Conservation (phyloP, 805 yeast species). For the Cyberlindnera maritima region DNA sequence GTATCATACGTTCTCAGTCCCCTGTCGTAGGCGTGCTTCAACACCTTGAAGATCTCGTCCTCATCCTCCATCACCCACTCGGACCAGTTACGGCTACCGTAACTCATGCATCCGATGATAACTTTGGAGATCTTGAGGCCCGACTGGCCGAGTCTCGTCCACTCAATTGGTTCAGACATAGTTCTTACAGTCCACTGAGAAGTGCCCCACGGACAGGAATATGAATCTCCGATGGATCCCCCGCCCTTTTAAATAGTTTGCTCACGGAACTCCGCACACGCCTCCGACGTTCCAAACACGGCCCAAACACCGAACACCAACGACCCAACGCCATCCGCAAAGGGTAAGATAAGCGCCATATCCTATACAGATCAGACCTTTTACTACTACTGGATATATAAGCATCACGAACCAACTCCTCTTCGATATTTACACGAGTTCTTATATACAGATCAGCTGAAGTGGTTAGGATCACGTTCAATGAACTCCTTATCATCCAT, state of each 20-base stretch:
- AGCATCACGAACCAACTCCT: no score
- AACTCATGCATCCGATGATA: constrained; percentile 55
- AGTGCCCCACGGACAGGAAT: no score
- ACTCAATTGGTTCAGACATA: constrained; percentile 6
- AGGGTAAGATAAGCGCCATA: not conserved
- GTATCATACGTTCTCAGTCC: constrained; percentile 52
- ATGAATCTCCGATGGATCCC: no score
- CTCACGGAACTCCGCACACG: not conserved
- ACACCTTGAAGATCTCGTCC: constrained; percentile 39
- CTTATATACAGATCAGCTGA: not conserved
- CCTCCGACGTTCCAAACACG: no score
- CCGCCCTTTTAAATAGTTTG: no score
- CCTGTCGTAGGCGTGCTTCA: constrained; percentile 45
- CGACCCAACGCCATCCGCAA: not conserved
- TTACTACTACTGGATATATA: no score
- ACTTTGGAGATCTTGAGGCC: constrained; percentile 49
- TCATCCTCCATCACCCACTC: constrained; percentile 48
- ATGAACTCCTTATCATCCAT: constrained; percentile 57
- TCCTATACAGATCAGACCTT: no score
- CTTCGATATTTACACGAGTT: no score
- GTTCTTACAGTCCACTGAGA: no score
- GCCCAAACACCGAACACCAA: no score
- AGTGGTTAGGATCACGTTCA: constrained; percentile 1
- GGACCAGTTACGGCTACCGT: constrained; percentile 42
- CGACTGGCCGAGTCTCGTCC: constrained; percentile 36